Conservation (phyloP, 345 rosid species). For the Bruguiera sexangula region DNA sequence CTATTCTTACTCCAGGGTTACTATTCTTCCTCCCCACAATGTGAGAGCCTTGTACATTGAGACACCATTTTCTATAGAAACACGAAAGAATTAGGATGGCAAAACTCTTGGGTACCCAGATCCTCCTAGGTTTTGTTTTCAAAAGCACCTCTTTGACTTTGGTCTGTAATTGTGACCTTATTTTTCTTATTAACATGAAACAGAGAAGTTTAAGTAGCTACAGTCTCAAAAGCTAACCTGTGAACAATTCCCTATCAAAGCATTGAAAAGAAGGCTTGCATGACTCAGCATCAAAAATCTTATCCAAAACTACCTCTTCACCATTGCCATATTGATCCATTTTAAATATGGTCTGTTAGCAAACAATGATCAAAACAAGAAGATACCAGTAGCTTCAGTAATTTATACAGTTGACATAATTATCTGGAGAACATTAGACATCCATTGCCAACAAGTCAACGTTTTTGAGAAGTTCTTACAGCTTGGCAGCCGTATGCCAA, state of each 20-base stretch:
- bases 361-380: conserved; percentile 25
- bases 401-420: conserved; percentile 6
- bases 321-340: conserved; percentile 88
- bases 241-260: conserved; percentile 57
- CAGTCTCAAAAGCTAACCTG: conserved; percentile 37
- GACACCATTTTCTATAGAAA: too few relatives aligned
- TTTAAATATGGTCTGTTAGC: conserved; percentile 64
- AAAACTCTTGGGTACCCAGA: too few relatives aligned
- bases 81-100: too few relatives aligned
- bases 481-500: conserved; percentile 85
- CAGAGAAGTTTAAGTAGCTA: background rate
- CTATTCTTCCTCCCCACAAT: too few relatives aligned
- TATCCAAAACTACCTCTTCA: conserved; percentile 60
- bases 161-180: background rate
- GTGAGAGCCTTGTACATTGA: too few relatives aligned
- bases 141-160: too few relatives aligned
- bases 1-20: too few relatives aligned
- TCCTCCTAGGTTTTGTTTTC: too few relatives aligned
- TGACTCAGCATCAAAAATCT: conserved; percentile 49
- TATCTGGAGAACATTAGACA: conserved; percentile 29
- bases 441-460: conserved; percentile 32
- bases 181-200: background rate
- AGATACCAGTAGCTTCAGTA: conserved; percentile 16
- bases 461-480: conserved; percentile 59
- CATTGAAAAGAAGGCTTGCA: conserved; percentile 57